Evolutionary conservation across 768 basidiomycete species (phyloP), one percentile per base, ranked within the genome.

Genomic region (Termitomyces bulborhizus): DNA sequence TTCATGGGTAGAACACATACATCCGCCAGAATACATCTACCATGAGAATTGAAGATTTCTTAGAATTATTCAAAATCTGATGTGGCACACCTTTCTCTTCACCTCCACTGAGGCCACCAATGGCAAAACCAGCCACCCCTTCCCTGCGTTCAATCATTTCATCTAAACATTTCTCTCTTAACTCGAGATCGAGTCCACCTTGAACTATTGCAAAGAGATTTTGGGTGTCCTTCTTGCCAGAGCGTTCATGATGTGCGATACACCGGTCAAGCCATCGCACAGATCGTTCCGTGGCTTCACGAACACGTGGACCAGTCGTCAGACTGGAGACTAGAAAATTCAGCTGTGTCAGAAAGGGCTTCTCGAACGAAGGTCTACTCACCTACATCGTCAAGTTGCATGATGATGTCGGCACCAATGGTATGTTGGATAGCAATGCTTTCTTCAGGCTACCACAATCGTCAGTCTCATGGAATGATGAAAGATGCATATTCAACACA

Each of bases 341-440:
- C 21, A 15, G 36, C 46, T 50, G 54, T 12, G 46, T 51, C 40
- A 56, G 41, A 46, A 26, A 18, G 45, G 1, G 48, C 26, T 34
- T 37, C 0, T 26, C 52, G 42, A 27, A 46, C 37, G 29, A 42
- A 55, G 53, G 47, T 37, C 39, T 43, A 72, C 85, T 67, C 62
- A 87, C 90, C 90, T 49, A 94, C 92, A 69, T 94, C 92, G 67
- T 94, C 92, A 16, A 93, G 78, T 66, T 92, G 93, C 93, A 96
- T 95, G 57, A 96, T 92, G 57, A 96, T 96, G 66, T 96, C 93
- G 27, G 86, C 90, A 5, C 93, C 92, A 42, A 96, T 93, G 7
- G 86, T 77, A 65, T 96, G 93, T 65, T 96, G 92, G 63, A 93
- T 88, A 15, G 84, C 83, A 41, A 95, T 93, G 62, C 89, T 91